Percentiles rank a stretch among this genome's conserved stretches.
phyloP scores from a whole-genome alignment of 140 eudicot species.

The Oenanthe javanica region DNA sequence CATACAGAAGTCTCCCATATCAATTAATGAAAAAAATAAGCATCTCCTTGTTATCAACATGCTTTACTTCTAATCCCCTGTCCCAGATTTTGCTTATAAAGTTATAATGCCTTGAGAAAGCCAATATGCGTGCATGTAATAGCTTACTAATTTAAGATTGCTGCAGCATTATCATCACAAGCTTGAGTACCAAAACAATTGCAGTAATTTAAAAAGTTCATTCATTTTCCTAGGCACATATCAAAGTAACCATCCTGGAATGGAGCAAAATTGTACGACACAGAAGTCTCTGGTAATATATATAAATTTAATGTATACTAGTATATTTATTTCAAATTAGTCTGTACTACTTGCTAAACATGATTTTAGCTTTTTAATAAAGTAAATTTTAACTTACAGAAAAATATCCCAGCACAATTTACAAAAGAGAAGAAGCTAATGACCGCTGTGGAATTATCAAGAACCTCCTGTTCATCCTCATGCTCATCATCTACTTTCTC shows the following conservation, averaged over 20 bases:
- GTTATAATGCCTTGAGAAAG: neutral
- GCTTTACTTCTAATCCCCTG: slow-evolving; percentile 2
- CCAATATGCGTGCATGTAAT: neutral
- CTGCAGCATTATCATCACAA: neutral
- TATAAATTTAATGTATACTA: neutral
- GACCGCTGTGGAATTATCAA: slow-evolving; percentile 49
- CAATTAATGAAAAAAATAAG: neutral
- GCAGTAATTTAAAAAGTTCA: neutral
- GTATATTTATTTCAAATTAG: neutral
- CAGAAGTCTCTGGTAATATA: slow-evolving; percentile 34
- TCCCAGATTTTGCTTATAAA: neutral
- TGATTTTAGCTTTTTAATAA: neutral
- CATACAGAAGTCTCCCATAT: neutral
- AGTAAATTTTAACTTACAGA: slow-evolving; percentile 15
- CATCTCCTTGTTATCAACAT: slow-evolving; percentile 1
- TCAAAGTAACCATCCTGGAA: slow-evolving; percentile 28
- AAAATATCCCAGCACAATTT: slow-evolving; percentile 22
- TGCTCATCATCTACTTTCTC: slow-evolving; percentile 51
- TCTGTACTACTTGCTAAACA: neutral
- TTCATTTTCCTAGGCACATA: slow-evolving; percentile 23
- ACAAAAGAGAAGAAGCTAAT: slow-evolving; percentile 42
- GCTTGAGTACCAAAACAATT: neutral
- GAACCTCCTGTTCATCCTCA: slow-evolving; percentile 56
- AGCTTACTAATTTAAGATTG: neutral
- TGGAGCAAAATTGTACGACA: slow-evolving; percentile 24